A percentile compares a stretch with the other conserved stretches of the same genome.
phyloP scores from a whole-genome alignment of 352 stramenopile genomes.

The Phytophthora pistaciae region DNA sequence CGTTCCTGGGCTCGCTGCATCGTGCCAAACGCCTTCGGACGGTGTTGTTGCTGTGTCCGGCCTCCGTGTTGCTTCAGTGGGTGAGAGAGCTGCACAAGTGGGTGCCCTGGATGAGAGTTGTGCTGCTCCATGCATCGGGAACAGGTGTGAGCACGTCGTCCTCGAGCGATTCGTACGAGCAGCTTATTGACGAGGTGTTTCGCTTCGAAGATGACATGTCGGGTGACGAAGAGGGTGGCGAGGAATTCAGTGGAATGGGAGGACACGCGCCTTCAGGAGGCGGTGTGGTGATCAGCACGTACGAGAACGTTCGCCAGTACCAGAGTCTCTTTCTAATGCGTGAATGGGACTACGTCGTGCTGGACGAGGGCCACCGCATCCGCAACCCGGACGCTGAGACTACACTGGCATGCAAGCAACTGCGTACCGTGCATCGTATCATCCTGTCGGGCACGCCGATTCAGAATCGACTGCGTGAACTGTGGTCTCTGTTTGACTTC shows the following conservation, averaged over 20 bases:
- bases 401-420: slow-evolving; percentile 94
- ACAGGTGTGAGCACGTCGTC: slow-evolving; percentile 49
- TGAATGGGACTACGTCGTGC: slow-evolving; percentile 97
- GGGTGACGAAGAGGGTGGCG: slow-evolving; percentile 17
- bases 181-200: slow-evolving; percentile 76
- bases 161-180: slow-evolving; percentile 51
- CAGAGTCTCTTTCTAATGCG: slow-evolving; percentile 91
- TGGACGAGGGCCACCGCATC: slow-evolving; percentile 99
- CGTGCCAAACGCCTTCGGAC: slow-evolving; percentile 59
- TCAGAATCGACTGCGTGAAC: slow-evolving; percentile 96
- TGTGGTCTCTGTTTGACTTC: slow-evolving; percentile 99
- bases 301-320: slow-evolving; percentile 95
- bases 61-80: slow-evolving; percentile 97
- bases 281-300: slow-evolving; percentile 97
- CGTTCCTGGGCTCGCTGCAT: slow-evolving; percentile 86
- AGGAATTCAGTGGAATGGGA: slow-evolving; percentile 8
- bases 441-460: slow-evolving; percentile 94
- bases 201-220: slow-evolving; percentile 37
- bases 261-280: slow-evolving; percentile 42
- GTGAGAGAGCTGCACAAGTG: slow-evolving; percentile 95
- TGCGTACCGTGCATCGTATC: slow-evolving; percentile 92
- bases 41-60: slow-evolving; percentile 95
- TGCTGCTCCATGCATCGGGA: slow-evolving; percentile 92
- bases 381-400: slow-evolving; percentile 98
- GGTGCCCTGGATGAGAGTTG: slow-evolving; percentile 88